A percentile compares a stretch with the other conserved stretches of the same genome.
Evolutionary conservation across 768 basidiomycete genomes (phyloP).

Genomic region (Crassisporium funariophilum): DNA sequence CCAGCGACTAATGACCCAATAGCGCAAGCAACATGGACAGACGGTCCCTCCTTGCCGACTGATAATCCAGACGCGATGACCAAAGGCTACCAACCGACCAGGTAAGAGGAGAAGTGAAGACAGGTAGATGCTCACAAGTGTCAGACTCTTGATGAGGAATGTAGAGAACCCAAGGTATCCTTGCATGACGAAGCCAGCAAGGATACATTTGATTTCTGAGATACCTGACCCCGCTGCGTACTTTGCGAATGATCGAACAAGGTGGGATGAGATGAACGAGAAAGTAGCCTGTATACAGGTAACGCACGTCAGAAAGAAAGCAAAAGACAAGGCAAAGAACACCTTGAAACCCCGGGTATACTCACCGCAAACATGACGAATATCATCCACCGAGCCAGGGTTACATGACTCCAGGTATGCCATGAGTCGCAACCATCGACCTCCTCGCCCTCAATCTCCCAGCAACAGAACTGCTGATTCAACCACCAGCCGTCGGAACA

Average conservation of each 20-base stretch:
- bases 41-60: slow-evolving; percentile 98
- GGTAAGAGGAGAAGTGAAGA: not conserved
- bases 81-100: slow-evolving; percentile 65
- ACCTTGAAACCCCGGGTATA: too few species aligned
- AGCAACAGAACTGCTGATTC: slow-evolving; percentile 97
- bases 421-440: slow-evolving; percentile 86
- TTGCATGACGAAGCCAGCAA: slow-evolving; percentile 97
- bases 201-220: slow-evolving; percentile 97
- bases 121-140: slow-evolving; percentile 61
- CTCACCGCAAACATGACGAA: slow-evolving; percentile 91
- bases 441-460: slow-evolving; percentile 87
- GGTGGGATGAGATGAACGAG: slow-evolving; percentile 83
- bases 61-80: slow-evolving; percentile 97
- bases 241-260: slow-evolving; percentile 86
- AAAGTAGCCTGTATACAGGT: slow-evolving; percentile 63
- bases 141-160: slow-evolving; percentile 91
- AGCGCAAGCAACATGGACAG: slow-evolving; percentile 96
- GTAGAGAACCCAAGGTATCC: slow-evolving; percentile 91
- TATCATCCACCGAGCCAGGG: slow-evolving; percentile 74
- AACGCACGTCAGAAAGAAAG: slow-evolving; percentile 7
- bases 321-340: not conserved
- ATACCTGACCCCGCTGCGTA: slow-evolving; percentile 99
- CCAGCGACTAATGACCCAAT: slow-evolving; percentile 90
- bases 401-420: slow-evolving; percentile 83
- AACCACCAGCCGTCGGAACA: slow-evolving; percentile 98